Base-by-base conservation (phyloP, 768 basidiomycete species). In the Termitomyces sp. region DNA sequence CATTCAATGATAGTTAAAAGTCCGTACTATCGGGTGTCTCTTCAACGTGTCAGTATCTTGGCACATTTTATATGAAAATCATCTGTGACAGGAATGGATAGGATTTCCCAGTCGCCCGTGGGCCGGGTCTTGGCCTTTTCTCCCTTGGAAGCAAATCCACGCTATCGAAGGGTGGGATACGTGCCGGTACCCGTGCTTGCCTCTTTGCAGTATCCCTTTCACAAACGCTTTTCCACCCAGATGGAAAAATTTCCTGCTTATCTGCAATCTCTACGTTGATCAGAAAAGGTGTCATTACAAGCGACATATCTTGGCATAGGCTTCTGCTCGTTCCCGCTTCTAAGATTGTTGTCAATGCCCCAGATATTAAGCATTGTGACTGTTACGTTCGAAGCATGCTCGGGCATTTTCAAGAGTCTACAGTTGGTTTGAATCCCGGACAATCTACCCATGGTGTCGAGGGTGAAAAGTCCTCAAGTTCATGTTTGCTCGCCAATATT, bases 21-120 rank as follows among this genome's bases (percentile, higher is more conserved):
- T 27, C 36, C 24, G 37, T 37, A 52, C 24, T 39, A 3, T 53
- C 24, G 36, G 51, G 11, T 7, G 16, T 39, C 37, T 53, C 15
- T 2, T 61, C 22, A 53, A 34, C 57, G 46, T 58, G 54, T 61
- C 56, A 31, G 42, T 41, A 27, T 57, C 63, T 64, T 64, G 63
- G 58, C 61, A 55, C n/a, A 50, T 13, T 48, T 9, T 56, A 55
- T 44, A 52, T 56, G 51, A 60, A 37, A 42, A 49, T 46, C 18
- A 31, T 27, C 37, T 31, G 36, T 24, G 34, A 55, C 27, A 54
- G 54, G 49, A 57, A 58, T 44, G 50, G 63, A 55, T 55, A 60
- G 51, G 52, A 39, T 56, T 41, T 22, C 44, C 59, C 59, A 65
- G 58, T 64, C 58, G 45, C 58, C 55, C 44, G 60, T 59, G 46